Evolutionary conservation across 257 asterid genomes (phyloP).

Genomic region (Verbascum thapsus): DNA sequence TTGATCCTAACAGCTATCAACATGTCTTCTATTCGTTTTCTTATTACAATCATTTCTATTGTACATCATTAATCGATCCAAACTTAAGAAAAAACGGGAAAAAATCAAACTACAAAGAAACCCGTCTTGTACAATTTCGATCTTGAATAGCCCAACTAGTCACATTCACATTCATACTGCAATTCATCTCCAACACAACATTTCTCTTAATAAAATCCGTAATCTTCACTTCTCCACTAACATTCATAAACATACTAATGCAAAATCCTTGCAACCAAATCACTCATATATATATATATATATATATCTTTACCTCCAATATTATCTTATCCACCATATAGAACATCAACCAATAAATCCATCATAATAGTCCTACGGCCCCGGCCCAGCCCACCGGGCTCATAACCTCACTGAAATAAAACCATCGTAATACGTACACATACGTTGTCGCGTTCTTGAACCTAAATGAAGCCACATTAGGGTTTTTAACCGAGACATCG

Average conservation of each 20-base stretch:
- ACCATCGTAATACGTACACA: no score
- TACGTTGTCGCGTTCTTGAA: no score
- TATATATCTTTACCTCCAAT: constrained; percentile 11
- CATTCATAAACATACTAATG: constrained; percentile 32
- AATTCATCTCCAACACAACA: constrained; percentile 41
- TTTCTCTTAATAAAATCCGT: constrained; percentile 34
- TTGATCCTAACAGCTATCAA: no score
- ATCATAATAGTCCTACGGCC: constrained; percentile 35
- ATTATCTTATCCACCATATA: constrained; percentile 40
- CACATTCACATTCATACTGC: constrained; percentile 44
- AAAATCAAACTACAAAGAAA: constrained; percentile 18
- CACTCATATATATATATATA: no score
- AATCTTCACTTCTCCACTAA: constrained; percentile 51
- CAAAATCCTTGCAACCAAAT: constrained; percentile 32
- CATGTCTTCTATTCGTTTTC: no score
- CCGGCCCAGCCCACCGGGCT: constrained; percentile 37
- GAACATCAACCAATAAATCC: constrained; percentile 35
- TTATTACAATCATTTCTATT: no score
- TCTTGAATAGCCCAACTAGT: constrained; percentile 32
- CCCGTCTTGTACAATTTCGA: constrained; percentile 32
- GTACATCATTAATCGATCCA: no score
- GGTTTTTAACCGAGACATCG: constrained; percentile 31
- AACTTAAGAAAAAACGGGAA: background rate
- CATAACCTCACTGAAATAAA: constrained; percentile 36
- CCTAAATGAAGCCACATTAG: no score